Percentiles rank a stretch among this genome's conserved stretches.
Conservation (phyloP, 169 alveolate genomes). For the Plasmodium billcollinsi region DNA sequence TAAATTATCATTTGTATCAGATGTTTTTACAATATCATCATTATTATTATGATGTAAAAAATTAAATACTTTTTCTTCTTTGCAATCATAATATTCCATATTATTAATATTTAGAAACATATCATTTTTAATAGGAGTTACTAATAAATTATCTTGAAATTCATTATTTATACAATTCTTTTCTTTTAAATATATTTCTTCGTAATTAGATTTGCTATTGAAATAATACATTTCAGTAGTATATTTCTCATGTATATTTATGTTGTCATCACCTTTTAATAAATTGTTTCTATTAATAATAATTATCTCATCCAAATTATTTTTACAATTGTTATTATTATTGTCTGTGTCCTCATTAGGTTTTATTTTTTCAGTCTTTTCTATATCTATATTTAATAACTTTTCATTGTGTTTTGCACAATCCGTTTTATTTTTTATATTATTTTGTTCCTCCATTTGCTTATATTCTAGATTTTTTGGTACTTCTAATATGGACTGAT, state of each 20-base stretch:
- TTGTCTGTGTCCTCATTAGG: too few species aligned
- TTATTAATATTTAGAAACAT: background rate
- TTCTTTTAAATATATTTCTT: slow-evolving; percentile 9
- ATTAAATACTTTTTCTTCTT: slow-evolving; percentile 26
- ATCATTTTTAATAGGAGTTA: slow-evolving; percentile 29
- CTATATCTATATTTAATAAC: too few species aligned
- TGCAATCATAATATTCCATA: slow-evolving; percentile 35
- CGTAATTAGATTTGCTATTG: slow-evolving; percentile 1
- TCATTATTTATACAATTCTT: slow-evolving; percentile 1
- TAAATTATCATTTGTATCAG: slow-evolving; percentile 27
- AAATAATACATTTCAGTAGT: background rate
- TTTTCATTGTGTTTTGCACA: too few species aligned
- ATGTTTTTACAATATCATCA: slow-evolving; percentile 6
- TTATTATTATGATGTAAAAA: background rate
- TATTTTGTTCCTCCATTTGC: too few species aligned
- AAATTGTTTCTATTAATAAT: too few species aligned
- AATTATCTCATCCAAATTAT: too few species aligned
- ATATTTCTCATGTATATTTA: background rate
- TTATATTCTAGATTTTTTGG: too few species aligned
- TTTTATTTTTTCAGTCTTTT: too few species aligned
- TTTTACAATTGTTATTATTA: too few species aligned
- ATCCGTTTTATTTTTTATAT: too few species aligned
- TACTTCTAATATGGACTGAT: too few species aligned
- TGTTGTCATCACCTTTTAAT: background rate
- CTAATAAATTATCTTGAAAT: slow-evolving; percentile 9